Conservation (phyloP, 176 grass and related monocot genomes). For the Microstegium vimineum region DNA sequence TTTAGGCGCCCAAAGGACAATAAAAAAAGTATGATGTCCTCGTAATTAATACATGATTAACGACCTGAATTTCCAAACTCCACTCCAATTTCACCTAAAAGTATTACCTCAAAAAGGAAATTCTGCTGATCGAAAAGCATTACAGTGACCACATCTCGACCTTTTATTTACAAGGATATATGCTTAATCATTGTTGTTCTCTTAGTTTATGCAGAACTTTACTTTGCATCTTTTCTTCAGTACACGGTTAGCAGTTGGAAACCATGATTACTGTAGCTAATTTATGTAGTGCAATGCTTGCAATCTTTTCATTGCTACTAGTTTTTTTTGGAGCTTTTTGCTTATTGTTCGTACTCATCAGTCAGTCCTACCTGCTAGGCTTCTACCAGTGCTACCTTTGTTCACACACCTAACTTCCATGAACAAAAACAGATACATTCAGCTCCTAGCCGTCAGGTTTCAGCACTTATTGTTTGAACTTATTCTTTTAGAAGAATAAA, state of each 20-base stretch:
- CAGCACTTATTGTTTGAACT: neutral
- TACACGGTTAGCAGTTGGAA: constrained; percentile 12
- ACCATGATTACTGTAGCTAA: constrained; percentile 1
- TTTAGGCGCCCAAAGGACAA: neutral
- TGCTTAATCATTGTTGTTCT: constrained; percentile 28
- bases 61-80: neutral
- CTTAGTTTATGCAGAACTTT: constrained; percentile 28
- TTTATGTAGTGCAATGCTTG: neutral
- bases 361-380: neutral
- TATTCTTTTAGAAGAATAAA: neutral
- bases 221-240: constrained; percentile 33
- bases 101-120: neutral
- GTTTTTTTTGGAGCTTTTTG: neutral
- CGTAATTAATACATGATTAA: neutral
- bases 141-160: neutral
- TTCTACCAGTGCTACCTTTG: neutral
- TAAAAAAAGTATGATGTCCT: neutral
- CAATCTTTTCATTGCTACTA: neutral
- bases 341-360: neutral
- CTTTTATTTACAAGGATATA: constrained; percentile 27
- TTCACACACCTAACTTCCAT: neutral
- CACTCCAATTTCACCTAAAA: neutral
- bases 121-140: neutral
- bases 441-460: neutral
- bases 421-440: constrained; percentile 27